Base-by-base conservation (phyloP, 1,284 basidiomycete species). In the Schizophyllum amplum region DNA sequence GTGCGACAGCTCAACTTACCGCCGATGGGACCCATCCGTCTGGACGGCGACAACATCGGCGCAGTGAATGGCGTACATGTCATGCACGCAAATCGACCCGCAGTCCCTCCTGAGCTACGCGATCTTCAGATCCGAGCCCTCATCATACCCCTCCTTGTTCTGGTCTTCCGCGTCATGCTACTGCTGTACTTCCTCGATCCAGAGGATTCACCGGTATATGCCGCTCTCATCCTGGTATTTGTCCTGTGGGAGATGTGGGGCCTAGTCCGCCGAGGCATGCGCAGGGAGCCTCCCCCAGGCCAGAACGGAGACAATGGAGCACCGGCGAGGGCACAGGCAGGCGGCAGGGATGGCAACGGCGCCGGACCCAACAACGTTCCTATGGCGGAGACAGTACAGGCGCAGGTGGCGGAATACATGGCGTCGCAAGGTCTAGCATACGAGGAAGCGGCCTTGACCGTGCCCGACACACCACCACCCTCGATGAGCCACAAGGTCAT, bases 1-100 rank as follows among this genome's bases (percentile, higher is more conserved):
- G 73, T 88, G 5, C 83, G 80, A 60, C 82, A 84, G 59, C 73
- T 87, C 56, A 84, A 83, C 15, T 71, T 87, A 48, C 79, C 80
- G 0, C 20, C 42, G 22, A 46, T 42, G 33, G 33, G 42, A 11
- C 74, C 75, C 24, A 65, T 82, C 52, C 76, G 33, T 3, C 13
- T 42, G 4, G 33, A 42, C 33, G 33, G 33, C 4, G 33, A 42
- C 33, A 42, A 42, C 33, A 17, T 42, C 17, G 13, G 13, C 17
- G 33, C 13, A 42, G 33, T 76, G 42, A 69, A 72, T 53, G 71
- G 64, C 23, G 69, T 67, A n/a, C 64, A 69, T 56, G 64, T 66
- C 33, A 17, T 42, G 3, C 33, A 67, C 66, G 68, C 61, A 59
- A 73, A 69, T 65, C 63, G 65, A 68, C 66, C 60, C 62, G 68